phyloP scores from a whole-genome alignment of 495 filamentous ascomycete species.

The Lichenothelia convexa region DNA sequence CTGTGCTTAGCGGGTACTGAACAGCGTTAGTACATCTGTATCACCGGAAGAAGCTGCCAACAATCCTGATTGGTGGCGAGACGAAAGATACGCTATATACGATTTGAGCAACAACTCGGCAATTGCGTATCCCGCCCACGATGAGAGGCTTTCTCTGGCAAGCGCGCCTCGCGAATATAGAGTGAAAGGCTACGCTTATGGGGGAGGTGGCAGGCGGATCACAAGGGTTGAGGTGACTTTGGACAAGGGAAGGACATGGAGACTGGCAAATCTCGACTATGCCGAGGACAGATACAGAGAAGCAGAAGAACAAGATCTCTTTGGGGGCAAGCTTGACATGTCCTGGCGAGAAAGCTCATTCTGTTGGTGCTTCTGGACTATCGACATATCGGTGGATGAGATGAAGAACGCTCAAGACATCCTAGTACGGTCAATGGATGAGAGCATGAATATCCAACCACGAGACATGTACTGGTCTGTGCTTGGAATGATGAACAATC shows the following conservation, averaged over 20 bases:
- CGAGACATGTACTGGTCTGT: constrained; percentile 96
- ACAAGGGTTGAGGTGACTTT: constrained; percentile 72
- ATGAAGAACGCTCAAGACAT: constrained; percentile 51
- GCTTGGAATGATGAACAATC: constrained; percentile 97
- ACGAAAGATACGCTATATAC: constrained; percentile 90
- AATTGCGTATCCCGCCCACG: constrained; percentile 62
- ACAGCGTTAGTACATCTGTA: constrained; percentile 43
- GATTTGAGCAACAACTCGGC: constrained; percentile 83
- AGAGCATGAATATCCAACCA: constrained; percentile 72
- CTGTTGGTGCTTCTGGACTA: constrained; percentile 89
- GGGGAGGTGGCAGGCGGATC: constrained; percentile 71
- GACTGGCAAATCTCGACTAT: constrained; percentile 63
- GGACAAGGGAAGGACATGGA: constrained; percentile 71
- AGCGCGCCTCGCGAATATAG: constrained; percentile 37
- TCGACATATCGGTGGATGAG: constrained; percentile 46
- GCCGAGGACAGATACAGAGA: constrained; percentile 75
- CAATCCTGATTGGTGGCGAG: constrained; percentile 65
- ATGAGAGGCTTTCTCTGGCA: constrained; percentile 45
- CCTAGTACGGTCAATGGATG: constrained; percentile 80
- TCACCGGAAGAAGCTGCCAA: constrained; percentile 63
- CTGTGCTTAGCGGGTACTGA: constrained; percentile 1
- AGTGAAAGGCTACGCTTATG: constrained; percentile 72
- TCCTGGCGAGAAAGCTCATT: constrained; percentile 64
- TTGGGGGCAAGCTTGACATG: constrained; percentile 67
- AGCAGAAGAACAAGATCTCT: constrained; percentile 45